phyloP scores from a whole-genome alignment of 805 yeast genomes.

The Suhomyces emberorum region DNA sequence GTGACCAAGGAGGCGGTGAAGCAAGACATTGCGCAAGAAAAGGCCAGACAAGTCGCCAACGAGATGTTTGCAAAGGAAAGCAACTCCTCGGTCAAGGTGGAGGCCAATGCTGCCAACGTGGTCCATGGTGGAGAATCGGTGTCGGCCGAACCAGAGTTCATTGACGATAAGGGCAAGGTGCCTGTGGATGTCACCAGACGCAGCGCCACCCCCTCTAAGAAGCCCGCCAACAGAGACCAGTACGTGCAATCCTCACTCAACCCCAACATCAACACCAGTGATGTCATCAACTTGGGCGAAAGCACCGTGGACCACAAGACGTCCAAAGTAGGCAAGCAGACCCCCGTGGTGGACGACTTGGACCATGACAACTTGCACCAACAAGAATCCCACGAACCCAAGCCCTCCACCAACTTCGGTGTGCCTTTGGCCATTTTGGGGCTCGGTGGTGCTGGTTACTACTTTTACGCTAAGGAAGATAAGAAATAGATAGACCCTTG shows the following conservation, averaged over 20 bases:
- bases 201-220: slow-evolving; percentile 11
- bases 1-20: slow-evolving; percentile 47
- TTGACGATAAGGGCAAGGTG: slow-evolving; percentile 35
- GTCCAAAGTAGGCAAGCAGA: slow-evolving; percentile 25
- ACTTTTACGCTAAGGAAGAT: slow-evolving; percentile 13
- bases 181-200: slow-evolving; percentile 29
- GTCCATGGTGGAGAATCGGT: slow-evolving; percentile 44
- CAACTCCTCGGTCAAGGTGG: slow-evolving; percentile 39
- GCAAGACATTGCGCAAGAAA: slow-evolving; percentile 46
- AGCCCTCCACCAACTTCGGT: slow-evolving; percentile 7
- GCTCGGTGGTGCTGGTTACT: slow-evolving; percentile 29
- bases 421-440: slow-evolving; percentile 25
- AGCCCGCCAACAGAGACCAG: slow-evolving; percentile 37
- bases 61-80: slow-evolving; percentile 35
- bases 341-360: slow-evolving; percentile 34
- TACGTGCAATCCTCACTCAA: slow-evolving; percentile 41
- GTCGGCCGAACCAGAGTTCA: slow-evolving; percentile 33
- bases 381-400: slow-evolving; percentile 4
- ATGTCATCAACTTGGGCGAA: slow-evolving; percentile 35
- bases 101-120: slow-evolving; percentile 40
- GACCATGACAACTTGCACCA: slow-evolving; percentile 29
- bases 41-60: slow-evolving; percentile 33
- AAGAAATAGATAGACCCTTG: slow-evolving; percentile 1
- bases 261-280: slow-evolving; percentile 36
- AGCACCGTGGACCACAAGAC: slow-evolving; percentile 35